Evolutionary conservation across 2,329 filamentous ascomycete genomes (phyloP).

Genomic region (Chaetothyriales sp.): DNA sequence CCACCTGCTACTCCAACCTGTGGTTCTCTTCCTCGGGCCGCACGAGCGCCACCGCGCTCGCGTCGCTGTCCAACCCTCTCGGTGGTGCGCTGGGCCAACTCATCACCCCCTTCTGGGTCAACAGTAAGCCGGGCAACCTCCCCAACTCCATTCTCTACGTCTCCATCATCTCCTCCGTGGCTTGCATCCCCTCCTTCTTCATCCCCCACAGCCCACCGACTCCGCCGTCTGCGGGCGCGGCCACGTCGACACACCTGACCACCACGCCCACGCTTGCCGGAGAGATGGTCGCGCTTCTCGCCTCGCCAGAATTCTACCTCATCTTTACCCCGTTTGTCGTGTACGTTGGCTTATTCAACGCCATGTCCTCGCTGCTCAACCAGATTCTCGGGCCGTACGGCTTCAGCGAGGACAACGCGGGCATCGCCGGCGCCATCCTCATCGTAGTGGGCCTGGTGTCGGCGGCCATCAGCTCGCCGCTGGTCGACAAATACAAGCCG

Average conservation of each 20-base stretch:
- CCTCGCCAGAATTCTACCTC: slow-evolving; percentile 62
- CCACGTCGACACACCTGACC: slow-evolving; percentile 36
- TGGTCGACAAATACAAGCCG: slow-evolving; percentile 72
- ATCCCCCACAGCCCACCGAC: slow-evolving; percentile 64
- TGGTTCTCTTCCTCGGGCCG: slow-evolving; percentile 84
- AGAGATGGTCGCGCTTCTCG: slow-evolving; percentile 42
- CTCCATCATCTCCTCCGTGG: slow-evolving; percentile 61
- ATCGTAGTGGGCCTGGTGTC: slow-evolving; percentile 75
- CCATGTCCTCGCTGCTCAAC: slow-evolving; percentile 72
- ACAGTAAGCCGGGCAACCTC: slow-evolving; percentile 45
- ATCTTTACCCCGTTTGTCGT: slow-evolving; percentile 66
- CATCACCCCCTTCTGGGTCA: slow-evolving; percentile 65
- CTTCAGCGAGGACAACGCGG: slow-evolving; percentile 70
- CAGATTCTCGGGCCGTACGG: slow-evolving; percentile 80
- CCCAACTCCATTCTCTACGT: slow-evolving; percentile 76
- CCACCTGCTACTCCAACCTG: slow-evolving; percentile 79
- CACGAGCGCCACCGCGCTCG: slow-evolving; percentile 74
- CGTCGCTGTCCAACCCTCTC: slow-evolving; percentile 76
- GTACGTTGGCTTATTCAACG: slow-evolving; percentile 91
- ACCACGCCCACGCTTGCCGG: slow-evolving; percentile 10
- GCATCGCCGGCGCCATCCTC: slow-evolving; percentile 76
- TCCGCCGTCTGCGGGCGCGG: slow-evolving; percentile 52
- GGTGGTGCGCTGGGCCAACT: slow-evolving; percentile 81
- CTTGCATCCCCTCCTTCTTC: slow-evolving; percentile 64
- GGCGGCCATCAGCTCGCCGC: slow-evolving; percentile 62